These are phyloP conservation scores for Asclepias syriaca DNA, from an alignment of 257 asterid genomes.

Conservation along the genomic window DNA sequence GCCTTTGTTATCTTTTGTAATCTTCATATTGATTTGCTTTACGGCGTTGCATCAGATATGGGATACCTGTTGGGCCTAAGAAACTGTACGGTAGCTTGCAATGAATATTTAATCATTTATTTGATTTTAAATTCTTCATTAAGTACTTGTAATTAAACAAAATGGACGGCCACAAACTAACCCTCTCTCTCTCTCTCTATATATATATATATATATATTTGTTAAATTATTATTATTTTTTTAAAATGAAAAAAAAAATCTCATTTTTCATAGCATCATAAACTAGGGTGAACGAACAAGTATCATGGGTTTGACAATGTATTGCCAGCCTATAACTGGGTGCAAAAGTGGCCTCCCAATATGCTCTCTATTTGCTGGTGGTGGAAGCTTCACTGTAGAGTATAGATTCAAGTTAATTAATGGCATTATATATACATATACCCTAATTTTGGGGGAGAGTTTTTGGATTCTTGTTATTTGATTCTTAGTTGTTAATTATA, in stretches of 20 bases:
- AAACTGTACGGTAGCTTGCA: neutral
- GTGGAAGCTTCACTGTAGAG: constrained; percentile 19
- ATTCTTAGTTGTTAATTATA: neutral
- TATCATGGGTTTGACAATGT: constrained; percentile 11
- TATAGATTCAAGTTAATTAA: neutral
- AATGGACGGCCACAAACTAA: constrained; percentile 25
- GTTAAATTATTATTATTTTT: no score
- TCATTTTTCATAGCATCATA: neutral
- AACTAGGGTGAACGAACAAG: constrained; percentile 5
- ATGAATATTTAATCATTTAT: neutral
- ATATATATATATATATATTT: neutral
- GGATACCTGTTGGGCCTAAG: neutral
- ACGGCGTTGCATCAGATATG: neutral
- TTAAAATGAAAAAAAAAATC: no score
- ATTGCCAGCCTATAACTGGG: constrained; percentile 15
- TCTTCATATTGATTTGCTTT: constrained; percentile 11
- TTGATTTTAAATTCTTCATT: neutral
- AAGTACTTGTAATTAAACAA: constrained; percentile 9
- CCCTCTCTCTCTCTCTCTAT: neutral
- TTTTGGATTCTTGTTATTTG: constrained; percentile 4
- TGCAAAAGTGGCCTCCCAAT: neutral
- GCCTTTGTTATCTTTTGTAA: constrained; percentile 3
- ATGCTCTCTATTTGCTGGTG: neutral
- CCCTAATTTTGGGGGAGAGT: neutral
- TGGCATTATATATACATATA: neutral